Percentiles rank a stretch among this genome's conserved stretches.
Conservation (phyloP, 345 rosid species). For the Lepidium sativum region DNA sequence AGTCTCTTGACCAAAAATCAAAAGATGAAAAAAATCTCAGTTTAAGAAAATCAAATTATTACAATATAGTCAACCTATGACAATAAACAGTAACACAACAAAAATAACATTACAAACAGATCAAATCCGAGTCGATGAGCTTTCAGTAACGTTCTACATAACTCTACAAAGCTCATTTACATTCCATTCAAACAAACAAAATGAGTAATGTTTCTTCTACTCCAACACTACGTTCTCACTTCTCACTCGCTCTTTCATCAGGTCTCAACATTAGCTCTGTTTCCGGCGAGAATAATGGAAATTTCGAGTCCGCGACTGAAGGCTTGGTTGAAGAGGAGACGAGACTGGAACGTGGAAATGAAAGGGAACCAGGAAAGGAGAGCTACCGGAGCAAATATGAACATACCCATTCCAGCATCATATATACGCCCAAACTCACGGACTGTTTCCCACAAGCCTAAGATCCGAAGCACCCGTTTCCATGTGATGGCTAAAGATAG, state of each 20-base stretch:
- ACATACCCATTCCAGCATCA: constrained; percentile 86
- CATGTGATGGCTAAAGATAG: constrained; percentile 76
- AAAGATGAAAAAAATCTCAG: neutral
- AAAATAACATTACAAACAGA: neutral
- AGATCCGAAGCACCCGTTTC: constrained; percentile 47
- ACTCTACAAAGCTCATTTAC: constrained; percentile 25
- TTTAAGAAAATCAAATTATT: neutral
- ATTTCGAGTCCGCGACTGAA: constrained; percentile 98
- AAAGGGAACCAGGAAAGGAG: constrained; percentile 94
- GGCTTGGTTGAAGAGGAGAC: constrained; percentile 97
- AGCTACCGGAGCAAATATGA: constrained; percentile 74
- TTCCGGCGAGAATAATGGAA: constrained; percentile 94
- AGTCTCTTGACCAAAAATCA: neutral
- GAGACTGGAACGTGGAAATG: constrained; percentile 93
- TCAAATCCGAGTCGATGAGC: constrained; percentile 12
- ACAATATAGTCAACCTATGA: neutral
- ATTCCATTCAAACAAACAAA: neutral
- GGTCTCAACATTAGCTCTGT: constrained; percentile 79
- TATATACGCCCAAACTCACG: constrained; percentile 86
- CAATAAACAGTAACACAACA: neutral
- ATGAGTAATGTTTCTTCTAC: neutral
- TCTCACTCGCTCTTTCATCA: constrained; percentile 26
- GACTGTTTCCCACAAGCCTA: constrained; percentile 86
- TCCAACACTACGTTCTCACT: neutral
- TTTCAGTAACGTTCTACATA: constrained; percentile 12